These are phyloP conservation scores for Verticillium alfalfae DNA, from an alignment of 2,329 filamentous ascomycete genomes.

Conservation along the genomic window DNA sequence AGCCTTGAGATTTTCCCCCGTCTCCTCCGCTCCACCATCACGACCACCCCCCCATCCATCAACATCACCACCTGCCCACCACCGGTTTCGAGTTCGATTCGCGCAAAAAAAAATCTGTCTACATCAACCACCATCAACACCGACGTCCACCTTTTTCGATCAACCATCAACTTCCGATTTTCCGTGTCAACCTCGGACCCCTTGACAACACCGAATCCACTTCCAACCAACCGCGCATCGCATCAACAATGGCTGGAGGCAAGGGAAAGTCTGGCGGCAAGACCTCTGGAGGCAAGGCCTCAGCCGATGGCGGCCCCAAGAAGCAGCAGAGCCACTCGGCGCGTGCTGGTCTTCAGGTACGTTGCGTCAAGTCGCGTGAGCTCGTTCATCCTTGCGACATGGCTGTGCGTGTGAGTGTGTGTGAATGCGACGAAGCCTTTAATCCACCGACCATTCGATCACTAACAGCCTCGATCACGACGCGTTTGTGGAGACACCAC, in stretches of 20 bases:
- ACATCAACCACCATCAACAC: constrained; percentile 10
- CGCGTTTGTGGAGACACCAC: background rate
- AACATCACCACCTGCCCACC: background rate
- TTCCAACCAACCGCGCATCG: background rate
- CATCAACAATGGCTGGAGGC: constrained; percentile 64
- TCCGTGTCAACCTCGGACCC: background rate
- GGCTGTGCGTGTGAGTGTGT: background rate
- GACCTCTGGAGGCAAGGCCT: constrained; percentile 73
- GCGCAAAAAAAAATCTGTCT: constrained; percentile 3
- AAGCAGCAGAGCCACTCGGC: constrained; percentile 95
- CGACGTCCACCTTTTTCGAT: background rate
- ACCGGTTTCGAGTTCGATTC: background rate
- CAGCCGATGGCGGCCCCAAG: constrained; percentile 67
- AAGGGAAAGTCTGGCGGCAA: constrained; percentile 96
- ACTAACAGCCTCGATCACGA: background rate
- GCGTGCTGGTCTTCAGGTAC: constrained; percentile 91
- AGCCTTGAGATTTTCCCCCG: background rate
- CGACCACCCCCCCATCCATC: background rate
- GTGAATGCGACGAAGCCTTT: too few species aligned
- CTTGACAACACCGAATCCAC: background rate
- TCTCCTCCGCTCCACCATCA: background rate
- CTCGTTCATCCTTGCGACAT: constrained; percentile 9
- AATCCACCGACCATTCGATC: background rate
- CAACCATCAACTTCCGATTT: background rate
- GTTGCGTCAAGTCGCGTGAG: constrained; percentile 26